Evolutionary conservation across 805 yeast genomes (phyloP).

Genomic region (Pichia pseudocactophila): DNA sequence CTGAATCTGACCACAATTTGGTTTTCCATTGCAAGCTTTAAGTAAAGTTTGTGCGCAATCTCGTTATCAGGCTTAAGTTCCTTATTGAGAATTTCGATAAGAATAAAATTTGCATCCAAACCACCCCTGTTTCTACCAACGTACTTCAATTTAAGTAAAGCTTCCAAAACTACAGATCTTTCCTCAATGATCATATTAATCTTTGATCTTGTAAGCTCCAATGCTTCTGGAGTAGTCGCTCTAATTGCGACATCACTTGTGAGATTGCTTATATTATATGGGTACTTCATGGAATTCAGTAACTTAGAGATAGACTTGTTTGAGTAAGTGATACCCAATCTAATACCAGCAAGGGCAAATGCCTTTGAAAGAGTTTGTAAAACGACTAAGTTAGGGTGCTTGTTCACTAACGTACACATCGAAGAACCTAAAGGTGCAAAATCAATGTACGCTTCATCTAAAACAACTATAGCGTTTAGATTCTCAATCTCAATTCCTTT

Average conservation of each 20-base stretch:
- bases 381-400: constrained; percentile 75
- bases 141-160: constrained; percentile 47
- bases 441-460: constrained; percentile 95
- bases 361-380: constrained; percentile 91
- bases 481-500: constrained; percentile 28
- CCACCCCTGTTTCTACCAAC: constrained; percentile 78
- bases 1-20: constrained; percentile 85
- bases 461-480: constrained; percentile 73
- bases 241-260: constrained; percentile 69
- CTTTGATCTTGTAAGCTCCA: constrained; percentile 47
- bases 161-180: constrained; percentile 44
- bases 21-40: constrained; percentile 57
- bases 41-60: constrained; percentile 59
- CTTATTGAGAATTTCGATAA: constrained; percentile 59
- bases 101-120: constrained; percentile 74
- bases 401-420: constrained; percentile 66
- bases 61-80: constrained; percentile 58
- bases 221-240: constrained; percentile 54
- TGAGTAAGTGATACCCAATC: constrained; percentile 77
- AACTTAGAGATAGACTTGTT: constrained; percentile 50
- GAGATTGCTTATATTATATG: constrained; percentile 82
- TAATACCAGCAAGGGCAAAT: constrained; percentile 91
- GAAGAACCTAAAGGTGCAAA: constrained; percentile 66
- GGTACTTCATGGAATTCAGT: constrained; percentile 88
- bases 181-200: constrained; percentile 45